Conservation (phyloP, 306 rosid species). For the Cicer pinnatifidum region DNA sequence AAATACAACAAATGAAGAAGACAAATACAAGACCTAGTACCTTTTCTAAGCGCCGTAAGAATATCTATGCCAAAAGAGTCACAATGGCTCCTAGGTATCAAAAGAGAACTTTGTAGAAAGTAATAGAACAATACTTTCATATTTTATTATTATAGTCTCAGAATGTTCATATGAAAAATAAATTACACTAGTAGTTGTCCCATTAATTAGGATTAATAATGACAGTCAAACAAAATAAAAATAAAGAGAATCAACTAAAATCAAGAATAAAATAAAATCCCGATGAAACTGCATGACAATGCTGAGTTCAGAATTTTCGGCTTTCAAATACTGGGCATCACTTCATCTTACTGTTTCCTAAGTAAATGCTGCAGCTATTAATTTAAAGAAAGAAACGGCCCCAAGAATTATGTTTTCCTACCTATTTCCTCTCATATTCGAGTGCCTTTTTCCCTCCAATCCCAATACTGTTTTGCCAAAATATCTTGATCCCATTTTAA, state of each 20-base stretch:
- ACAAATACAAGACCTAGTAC: background rate
- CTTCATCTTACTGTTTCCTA: slow-evolving; percentile 21
- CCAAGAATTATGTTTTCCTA: slow-evolving; percentile 24
- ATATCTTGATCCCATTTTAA: slow-evolving; percentile 35
- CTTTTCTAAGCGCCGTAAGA: background rate
- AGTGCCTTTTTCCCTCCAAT: background rate
- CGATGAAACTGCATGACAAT: background rate
- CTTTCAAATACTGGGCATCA: slow-evolving; percentile 22
- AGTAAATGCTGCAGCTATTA: slow-evolving; percentile 11
- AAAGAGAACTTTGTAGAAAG: no score
- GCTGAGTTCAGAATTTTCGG: slow-evolving; percentile 8
- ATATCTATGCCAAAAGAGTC: background rate
- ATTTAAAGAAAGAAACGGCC: slow-evolving; percentile 2
- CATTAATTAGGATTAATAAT: no score
- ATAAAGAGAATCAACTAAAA: no score
- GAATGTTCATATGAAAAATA: no score
- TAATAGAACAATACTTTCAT: no score
- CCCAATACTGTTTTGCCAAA: background rate
- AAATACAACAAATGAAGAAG: background rate
- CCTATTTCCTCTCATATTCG: background rate
- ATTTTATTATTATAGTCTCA: no score
- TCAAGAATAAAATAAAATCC: no score
- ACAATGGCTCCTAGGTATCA: no score
- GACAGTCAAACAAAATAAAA: no score
- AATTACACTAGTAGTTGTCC: no score